Conservation (phyloP, 129 eudicot species). For the Pulicaria dysenterica region DNA sequence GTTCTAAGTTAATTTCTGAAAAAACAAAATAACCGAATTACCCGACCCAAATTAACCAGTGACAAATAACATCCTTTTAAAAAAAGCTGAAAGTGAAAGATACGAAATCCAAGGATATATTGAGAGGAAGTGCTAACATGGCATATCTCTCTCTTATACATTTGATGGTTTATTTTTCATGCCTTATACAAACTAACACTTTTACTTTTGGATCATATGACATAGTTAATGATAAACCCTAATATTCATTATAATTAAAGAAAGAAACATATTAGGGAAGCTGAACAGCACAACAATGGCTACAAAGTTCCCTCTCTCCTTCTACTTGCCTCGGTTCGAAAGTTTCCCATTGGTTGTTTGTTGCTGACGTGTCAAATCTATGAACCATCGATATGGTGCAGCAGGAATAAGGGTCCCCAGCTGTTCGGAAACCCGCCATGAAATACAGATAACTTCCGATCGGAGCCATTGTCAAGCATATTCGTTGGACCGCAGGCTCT, state of each 20-base stretch:
- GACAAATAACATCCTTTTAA: too few relatives aligned
- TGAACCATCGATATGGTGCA: constrained; percentile 47
- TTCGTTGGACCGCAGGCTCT: constrained; percentile 21
- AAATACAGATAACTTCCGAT: constrained; percentile 44
- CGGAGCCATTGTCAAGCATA: constrained; percentile 57
- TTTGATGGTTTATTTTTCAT: not conserved
- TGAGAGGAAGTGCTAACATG: constrained; percentile 10
- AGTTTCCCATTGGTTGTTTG: constrained; percentile 44
- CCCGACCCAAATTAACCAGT: too few relatives aligned
- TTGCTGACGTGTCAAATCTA: constrained; percentile 49
- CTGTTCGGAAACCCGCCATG: constrained; percentile 46
- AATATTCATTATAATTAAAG: not conserved
- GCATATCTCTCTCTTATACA: constrained; percentile 15
- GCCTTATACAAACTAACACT: constrained; percentile 9
- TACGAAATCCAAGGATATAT: not conserved
- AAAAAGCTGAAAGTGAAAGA: too few relatives aligned
- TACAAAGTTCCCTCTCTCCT: constrained; percentile 55
- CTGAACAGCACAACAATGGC: constrained; percentile 57
- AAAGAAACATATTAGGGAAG: constrained; percentile 20
- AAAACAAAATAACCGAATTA: too few relatives aligned
- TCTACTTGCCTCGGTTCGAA: constrained; percentile 44
- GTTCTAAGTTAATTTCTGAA: too few relatives aligned
- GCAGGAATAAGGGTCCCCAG: constrained; percentile 38
- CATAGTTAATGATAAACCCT: not conserved
- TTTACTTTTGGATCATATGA: not conserved